Evolutionary conservation across 2,329 filamentous ascomycete genomes (phyloP).

Genomic region (Cryoendolithus antarcticus): DNA sequence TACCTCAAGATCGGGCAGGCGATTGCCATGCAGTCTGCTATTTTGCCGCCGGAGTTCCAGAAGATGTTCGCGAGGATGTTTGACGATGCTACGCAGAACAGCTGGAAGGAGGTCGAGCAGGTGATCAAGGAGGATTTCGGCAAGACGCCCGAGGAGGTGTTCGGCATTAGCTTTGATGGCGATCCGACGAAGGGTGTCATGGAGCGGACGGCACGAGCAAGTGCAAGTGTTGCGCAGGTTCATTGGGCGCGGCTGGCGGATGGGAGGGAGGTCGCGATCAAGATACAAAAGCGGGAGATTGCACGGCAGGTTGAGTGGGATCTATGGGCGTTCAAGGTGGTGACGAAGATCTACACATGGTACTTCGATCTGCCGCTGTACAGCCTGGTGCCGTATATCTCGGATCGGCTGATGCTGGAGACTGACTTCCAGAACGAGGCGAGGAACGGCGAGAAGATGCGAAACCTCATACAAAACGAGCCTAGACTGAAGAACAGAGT

Average conservation of each 20-base stretch:
- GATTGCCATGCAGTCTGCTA: slow-evolving; percentile 93
- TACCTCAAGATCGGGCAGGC: slow-evolving; percentile 98
- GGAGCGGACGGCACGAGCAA: slow-evolving; percentile 61
- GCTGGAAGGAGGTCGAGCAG: slow-evolving; percentile 71
- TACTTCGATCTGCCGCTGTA: slow-evolving; percentile 93
- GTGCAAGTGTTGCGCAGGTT: slow-evolving; percentile 90
- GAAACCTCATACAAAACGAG: slow-evolving; percentile 60
- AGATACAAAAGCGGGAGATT: slow-evolving; percentile 94
- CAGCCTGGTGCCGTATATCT: slow-evolving; percentile 81
- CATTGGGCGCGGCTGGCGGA: slow-evolving; percentile 83
- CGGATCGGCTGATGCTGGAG: slow-evolving; percentile 80
- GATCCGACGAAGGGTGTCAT: slow-evolving; percentile 48
- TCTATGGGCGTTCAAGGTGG: slow-evolving; percentile 87
- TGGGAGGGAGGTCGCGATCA: slow-evolving; percentile 84
- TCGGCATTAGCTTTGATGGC: slow-evolving; percentile 64
- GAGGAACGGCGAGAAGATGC: slow-evolving; percentile 76
- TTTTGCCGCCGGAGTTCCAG: slow-evolving; percentile 88
- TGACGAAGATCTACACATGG: slow-evolving; percentile 69
- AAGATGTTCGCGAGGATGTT: slow-evolving; percentile 96
- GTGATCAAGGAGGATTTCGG: slow-evolving; percentile 84
- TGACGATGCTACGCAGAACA: slow-evolving; percentile 89
- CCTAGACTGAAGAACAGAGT: slow-evolving; percentile 65
- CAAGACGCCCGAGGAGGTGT: slow-evolving; percentile 74
- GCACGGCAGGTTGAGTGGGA: slow-evolving; percentile 85
- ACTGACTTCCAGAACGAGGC: slow-evolving; percentile 93